Evolutionary conservation across 2,329 filamentous ascomycete species (phyloP).

Genomic region (Fusarium setosum): DNA sequence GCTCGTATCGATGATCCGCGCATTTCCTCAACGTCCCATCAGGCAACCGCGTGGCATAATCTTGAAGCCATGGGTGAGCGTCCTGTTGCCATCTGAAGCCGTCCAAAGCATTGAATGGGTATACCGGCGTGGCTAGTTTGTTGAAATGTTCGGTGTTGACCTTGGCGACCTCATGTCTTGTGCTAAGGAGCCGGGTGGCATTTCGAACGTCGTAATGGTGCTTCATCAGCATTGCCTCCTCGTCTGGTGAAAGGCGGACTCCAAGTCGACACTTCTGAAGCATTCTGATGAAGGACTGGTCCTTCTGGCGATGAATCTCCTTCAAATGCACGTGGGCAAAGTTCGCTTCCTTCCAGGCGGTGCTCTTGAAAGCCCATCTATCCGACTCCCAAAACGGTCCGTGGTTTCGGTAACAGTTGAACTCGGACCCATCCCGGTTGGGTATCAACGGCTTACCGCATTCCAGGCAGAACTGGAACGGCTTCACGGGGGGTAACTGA

Average conservation of each 20-base stretch:
- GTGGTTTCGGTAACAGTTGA: constrained; percentile 48
- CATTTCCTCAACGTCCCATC: constrained; percentile 19
- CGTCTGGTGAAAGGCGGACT: constrained; percentile 46
- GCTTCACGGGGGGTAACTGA: constrained; percentile 69
- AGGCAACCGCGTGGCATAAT: background rate
- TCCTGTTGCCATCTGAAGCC: background rate
- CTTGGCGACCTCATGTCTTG: background rate
- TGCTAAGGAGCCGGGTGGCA: constrained; percentile 29
- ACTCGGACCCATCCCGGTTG: background rate
- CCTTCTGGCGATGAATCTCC: constrained; percentile 67
- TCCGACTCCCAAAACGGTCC: constrained; percentile 57
- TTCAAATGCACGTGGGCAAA: constrained; percentile 65
- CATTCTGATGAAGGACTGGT: constrained; percentile 63
- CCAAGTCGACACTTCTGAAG: constrained; percentile 67
- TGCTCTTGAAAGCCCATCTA: constrained; percentile 71
- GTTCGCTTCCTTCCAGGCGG: constrained; percentile 64
- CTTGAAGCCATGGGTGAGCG: background rate
- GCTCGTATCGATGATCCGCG: constrained; percentile 24
- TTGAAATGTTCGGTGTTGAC: constrained; percentile 23
- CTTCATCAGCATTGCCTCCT: constrained; percentile 57
- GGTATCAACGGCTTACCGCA: constrained; percentile 23
- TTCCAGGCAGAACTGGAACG: constrained; percentile 52
- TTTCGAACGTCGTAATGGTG: constrained; percentile 52
- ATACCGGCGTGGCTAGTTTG: constrained; percentile 2
- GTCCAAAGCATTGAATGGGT: constrained; percentile 19